Base-by-base conservation (phyloP, 768 basidiomycete genomes). In the Pleurotus tuber-regium region DNA sequence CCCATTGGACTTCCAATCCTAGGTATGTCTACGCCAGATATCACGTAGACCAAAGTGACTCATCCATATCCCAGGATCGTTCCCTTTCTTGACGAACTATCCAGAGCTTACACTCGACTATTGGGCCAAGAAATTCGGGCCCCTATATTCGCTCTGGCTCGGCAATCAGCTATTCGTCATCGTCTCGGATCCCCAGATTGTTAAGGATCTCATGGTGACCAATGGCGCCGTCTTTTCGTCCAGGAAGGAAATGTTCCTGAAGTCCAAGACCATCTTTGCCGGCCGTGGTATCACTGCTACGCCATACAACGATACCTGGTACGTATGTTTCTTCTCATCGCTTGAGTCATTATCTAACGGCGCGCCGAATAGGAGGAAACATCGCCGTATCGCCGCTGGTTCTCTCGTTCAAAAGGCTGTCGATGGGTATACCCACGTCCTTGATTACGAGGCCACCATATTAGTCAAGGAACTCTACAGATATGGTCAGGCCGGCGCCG, bases 141-240 rank as follows among this genome's bases (percentile, higher is more conserved):
- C 73, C 0, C 50, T 78, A 11, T 77, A 70, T 54, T 77, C 76
- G 3, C 52, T 78, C 44, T 73, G 68, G 67, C 66, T 79, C 18
- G 77, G 77, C 12, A 70, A 74, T 53, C 76, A 76, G 53, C 70
- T 76, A n/a, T 74, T 77, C 55, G 66, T 79, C 43, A 61, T 76
- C 36, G 52, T 79, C 26, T 76, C 75, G 4, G 74, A 76, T 54
- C 68, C 75, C 4, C 61, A 64, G 19, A 66, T 77, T 8, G 75
- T 68, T 0, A 70, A 71, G 43, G 76, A 77, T 50, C 63, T 78
- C 25, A 60, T 77, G 57, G 70, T 77, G 19, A 69, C 68, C 16
- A 74, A 76, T 36, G 73, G 76, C 41, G 62, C 73, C 10, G 63
- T 72, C 16, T 78, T 77, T 54, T 77, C 76, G n/a, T 72, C 71